Base-by-base conservation (phyloP, 371 early-diverging fungal species). In the Syncephalastrum sp. region DNA sequence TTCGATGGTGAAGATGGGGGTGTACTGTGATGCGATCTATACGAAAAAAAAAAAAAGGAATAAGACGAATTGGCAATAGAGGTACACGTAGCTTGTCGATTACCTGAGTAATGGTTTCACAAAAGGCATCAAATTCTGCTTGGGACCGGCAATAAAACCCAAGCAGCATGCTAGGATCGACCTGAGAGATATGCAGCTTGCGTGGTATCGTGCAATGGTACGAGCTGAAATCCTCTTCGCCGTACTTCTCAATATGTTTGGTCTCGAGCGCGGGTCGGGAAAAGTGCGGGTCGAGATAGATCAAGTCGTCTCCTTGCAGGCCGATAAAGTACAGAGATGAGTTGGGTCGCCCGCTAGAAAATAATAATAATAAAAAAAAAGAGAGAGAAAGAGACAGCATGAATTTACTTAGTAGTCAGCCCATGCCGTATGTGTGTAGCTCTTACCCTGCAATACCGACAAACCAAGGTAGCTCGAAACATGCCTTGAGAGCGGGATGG, bases 221-320 rank as follows among this genome's bases (percentile, higher is more conserved):
- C 2, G 91, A 85, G 1, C 69, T 70, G 48, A 94, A 71, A 54
- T 94, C 92, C 81, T 86, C 78, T 46, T 65, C 76, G 15, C 79
- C 70, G 50, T 82, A 84, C n/a, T 77, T 71, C 6, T 60, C 51
- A 33, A 78, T 52, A n/a, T 53, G 56, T 61, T 86, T 86, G 44
- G 77, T 79, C 29, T 83, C 80, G 17, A 86, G 50, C 38, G 86
- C 84, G 17, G 89, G 84, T 17, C 94, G 84, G 19, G 91, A 84
- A 61, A 83, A 87, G 67, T 98, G 98, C 21, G 98, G 97, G 65
- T 98, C 98, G n/a, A 95, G 75, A 62, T 94, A 98, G 13, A 95
- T 78, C 10, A 97, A 64, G 25, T 91, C 83, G 64, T 90, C 82
- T 4, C 83, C 90, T 73, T 95, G 90, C 23, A 86, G 68, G 15